These are phyloP conservation scores for Phytophthora kernoviae DNA, from an alignment of 352 stramenopile genomes.

Conservation along the genomic window DNA sequence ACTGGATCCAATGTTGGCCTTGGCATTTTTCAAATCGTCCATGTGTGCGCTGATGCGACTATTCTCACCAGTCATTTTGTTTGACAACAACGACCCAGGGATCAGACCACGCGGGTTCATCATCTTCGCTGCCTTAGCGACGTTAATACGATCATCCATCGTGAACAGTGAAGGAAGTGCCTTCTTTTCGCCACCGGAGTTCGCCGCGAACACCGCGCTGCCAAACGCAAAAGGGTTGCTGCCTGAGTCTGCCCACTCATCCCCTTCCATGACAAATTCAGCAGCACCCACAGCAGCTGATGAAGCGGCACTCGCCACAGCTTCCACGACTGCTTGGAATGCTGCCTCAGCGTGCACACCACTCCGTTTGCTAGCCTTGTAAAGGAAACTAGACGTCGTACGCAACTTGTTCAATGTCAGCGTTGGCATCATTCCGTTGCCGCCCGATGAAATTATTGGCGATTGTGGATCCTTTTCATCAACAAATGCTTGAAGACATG, in stretches of 20 bases:
- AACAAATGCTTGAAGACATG: constrained; percentile 39
- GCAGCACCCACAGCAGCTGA: constrained; percentile 31
- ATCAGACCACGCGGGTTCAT: constrained; percentile 55
- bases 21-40: constrained; percentile 78
- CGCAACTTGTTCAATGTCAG: constrained; percentile 64
- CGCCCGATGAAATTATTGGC: constrained; percentile 6
- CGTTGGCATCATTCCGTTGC: constrained; percentile 30
- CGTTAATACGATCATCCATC: constrained; percentile 64
- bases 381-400: constrained; percentile 66
- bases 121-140: constrained; percentile 56
- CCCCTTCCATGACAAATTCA: constrained; percentile 53
- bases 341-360: constrained; percentile 71
- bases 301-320: constrained; percentile 55
- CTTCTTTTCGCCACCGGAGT: constrained; percentile 40
- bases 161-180: constrained; percentile 56
- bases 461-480: constrained; percentile 41
- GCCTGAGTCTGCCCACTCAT: constrained; percentile 57
- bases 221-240: constrained; percentile 38
- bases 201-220: constrained; percentile 29
- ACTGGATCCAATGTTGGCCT: constrained; percentile 73
- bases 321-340: constrained; percentile 71
- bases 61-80: constrained; percentile 33
- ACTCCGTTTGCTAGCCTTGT: constrained; percentile 72
- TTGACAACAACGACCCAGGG: constrained; percentile 38
- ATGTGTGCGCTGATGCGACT: constrained; percentile 42